Base-by-base conservation (phyloP, 2,329 filamentous ascomycete genomes). In the Amauroascus niger region DNA sequence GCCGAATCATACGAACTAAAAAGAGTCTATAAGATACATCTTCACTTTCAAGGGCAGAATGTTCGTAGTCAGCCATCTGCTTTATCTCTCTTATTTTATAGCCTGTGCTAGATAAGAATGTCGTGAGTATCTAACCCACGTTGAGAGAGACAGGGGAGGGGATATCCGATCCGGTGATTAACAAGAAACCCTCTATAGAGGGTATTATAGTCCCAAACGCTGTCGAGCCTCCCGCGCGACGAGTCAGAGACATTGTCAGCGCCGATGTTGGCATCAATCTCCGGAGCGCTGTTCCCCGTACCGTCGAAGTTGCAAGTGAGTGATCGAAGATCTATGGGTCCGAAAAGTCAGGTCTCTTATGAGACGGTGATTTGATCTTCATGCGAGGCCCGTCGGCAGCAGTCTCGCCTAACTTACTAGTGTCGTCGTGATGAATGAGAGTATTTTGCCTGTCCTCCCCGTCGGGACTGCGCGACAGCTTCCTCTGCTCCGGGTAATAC, bases 401-500 rank as follows among this genome's bases (percentile, higher is more conserved):
- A 32, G 22, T 28, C 22, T 46, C 50, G n/a, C 20, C 41, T 35
- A 43, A 53, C 35, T 53, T 49, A 53, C 44, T 49, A 33, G 35
- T 33, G 37, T 40, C 43, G 51, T 53, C 37, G 35, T 45, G 14
- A 26, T 33, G 33, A 48, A 11, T 20, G 33, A 33, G 6, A 14
- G 40, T 49, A 33, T 40, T 43, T 41, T 53, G 51, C 11, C 20
- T 28, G 30, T 32, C 39, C 41, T 53, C 24, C 8, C 5, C 41
- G 18, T 46, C 30, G 33, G 22, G 14, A n/a, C 5, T 37, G 37
- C 28, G 35, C 26, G 54, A 39, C 39, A 30, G 13, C 35, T 44
- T 54, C 22, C 53, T 57, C 41, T 54, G 56, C 54, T 66, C 67
- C 4, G 74, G 74, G 56, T 76, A 76, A 56, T 68, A 69, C 54